These are phyloP conservation scores for Pleurotus giganteus DNA, from an alignment of 768 basidiomycete species.

Conservation along the genomic window DNA sequence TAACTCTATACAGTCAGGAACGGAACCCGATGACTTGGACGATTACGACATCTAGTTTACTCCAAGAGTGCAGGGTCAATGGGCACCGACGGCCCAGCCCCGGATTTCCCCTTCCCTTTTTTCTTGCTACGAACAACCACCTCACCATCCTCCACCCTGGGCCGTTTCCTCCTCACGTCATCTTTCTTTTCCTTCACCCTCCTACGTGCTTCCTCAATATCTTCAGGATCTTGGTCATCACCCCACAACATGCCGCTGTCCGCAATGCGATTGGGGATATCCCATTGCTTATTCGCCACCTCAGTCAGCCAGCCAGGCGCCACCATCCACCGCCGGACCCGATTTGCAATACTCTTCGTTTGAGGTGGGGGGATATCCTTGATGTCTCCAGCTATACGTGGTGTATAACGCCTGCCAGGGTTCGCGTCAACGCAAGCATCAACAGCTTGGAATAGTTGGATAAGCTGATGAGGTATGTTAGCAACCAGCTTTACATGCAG, in stretches of 20 bases:
- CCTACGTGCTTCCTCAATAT: neutral
- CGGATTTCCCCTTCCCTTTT: no score
- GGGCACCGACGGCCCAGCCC: no score
- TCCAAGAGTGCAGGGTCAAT: no score
- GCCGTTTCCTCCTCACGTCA: neutral
- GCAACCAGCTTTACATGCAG: no score
- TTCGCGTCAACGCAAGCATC: no score
- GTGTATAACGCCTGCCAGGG: no score
- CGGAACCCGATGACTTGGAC: no score
- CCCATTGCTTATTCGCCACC: conserved; percentile 12
- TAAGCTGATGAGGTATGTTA: no score
- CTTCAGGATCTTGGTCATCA: conserved; percentile 17
- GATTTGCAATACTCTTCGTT: conserved; percentile 9
- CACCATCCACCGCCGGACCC: conserved; percentile 23
- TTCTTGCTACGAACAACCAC: neutral
- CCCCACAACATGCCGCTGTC: conserved; percentile 18
- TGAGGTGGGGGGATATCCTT: conserved; percentile 13
- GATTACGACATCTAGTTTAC: no score
- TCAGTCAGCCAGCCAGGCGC: conserved; percentile 15
- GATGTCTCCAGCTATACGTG: no score
- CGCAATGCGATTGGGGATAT: conserved; percentile 8
- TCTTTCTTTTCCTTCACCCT: conserved; percentile 7
- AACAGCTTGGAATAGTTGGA: no score
- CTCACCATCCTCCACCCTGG: neutral
- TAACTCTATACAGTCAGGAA: no score